Evolutionary conservation across 2,329 filamentous ascomycete genomes (phyloP), one percentile per base, ranked within the genome.

Genomic region (Alternaria rosae): DNA sequence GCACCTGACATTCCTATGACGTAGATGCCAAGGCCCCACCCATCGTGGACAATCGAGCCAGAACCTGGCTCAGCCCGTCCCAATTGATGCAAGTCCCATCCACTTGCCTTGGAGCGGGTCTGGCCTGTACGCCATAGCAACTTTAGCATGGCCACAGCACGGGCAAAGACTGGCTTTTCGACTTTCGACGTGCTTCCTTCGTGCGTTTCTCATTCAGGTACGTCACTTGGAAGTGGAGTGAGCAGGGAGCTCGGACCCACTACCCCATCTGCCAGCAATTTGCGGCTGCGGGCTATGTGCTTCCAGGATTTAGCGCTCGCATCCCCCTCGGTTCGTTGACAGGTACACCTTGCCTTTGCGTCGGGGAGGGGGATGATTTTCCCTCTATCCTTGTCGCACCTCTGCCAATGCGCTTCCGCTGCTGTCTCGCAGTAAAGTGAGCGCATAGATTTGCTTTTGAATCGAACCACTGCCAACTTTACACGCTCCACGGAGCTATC

Each of bases 1-100:
- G 68, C 70, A 71, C 69, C 66, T 76, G 72, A 75, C 74, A 62
- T 61, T 41, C 30, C 35, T 57, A 66, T 78, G 75, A 78, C 76
- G 75, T 78, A 65, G 64, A 56, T 61, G 57, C 57, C 55, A 64
- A 61, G 61, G 48, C 41, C 52, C 59, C 62, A 65, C 62, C 35
- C 28, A 57, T 59, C 56, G 69, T 53, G 64, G 32, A 38, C 54
- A 45, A 32, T 51, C 35, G 53, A 57, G 41, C 57, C 45, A 48
- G 60, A 67, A 66, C 67, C 70, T 66, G 68, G 65, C 65, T 63
- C 59, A 61, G 64, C 59, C 65, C 64, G 61, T 61, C 62, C 66
- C 59, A 59, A 67, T 64, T 61, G 62, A 57, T 63, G 63, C 59
- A 69, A 65, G 47, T 41, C 28, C 4, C 23, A 45, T 30, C 57